Evolutionary conservation across 352 stramenopile species (phyloP).

Genomic region (Peronospora tabacina): DNA sequence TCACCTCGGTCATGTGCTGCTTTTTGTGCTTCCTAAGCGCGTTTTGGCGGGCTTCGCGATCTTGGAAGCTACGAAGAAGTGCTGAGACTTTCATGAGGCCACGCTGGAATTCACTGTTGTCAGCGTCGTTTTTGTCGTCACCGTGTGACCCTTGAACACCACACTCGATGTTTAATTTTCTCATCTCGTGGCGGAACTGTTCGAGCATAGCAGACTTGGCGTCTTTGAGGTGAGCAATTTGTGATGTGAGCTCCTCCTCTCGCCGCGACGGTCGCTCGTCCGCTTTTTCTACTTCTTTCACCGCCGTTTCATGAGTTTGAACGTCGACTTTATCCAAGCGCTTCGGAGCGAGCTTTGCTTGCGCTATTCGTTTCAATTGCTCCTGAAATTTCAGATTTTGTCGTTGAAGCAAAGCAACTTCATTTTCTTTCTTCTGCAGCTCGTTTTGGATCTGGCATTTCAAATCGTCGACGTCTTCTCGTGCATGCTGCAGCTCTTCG

Average conservation of each 20-base stretch:
- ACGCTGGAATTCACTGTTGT: constrained; percentile 21
- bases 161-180: constrained; percentile 33
- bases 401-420: constrained; percentile 23
- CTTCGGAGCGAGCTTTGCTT: constrained; percentile 21
- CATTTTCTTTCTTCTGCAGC: constrained; percentile 23
- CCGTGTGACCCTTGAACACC: constrained; percentile 7
- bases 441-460: constrained; percentile 20
- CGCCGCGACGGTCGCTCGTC: constrained; percentile 27
- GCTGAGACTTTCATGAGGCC: constrained; percentile 31
- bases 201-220: constrained; percentile 30
- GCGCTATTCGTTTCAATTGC: constrained; percentile 24
- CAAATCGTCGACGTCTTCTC: constrained; percentile 15
- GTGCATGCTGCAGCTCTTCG: constrained; percentile 18
- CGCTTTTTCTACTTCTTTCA: constrained; percentile 25
- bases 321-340: constrained; percentile 12
- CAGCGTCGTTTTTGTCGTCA: constrained; percentile 7
- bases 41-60: constrained; percentile 38
- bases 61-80: constrained; percentile 37
- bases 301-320: constrained; percentile 8
- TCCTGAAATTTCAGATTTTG: constrained; percentile 25
- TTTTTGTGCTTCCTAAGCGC: constrained; percentile 41
- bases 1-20: constrained; percentile 36
- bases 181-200: constrained; percentile 39
- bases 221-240: constrained; percentile 34
- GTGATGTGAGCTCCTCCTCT: constrained; percentile 27